These are phyloP conservation scores for Schizophyllum amplum DNA, from an alignment of 1,284 basidiomycete genomes.

Conservation along the genomic window DNA sequence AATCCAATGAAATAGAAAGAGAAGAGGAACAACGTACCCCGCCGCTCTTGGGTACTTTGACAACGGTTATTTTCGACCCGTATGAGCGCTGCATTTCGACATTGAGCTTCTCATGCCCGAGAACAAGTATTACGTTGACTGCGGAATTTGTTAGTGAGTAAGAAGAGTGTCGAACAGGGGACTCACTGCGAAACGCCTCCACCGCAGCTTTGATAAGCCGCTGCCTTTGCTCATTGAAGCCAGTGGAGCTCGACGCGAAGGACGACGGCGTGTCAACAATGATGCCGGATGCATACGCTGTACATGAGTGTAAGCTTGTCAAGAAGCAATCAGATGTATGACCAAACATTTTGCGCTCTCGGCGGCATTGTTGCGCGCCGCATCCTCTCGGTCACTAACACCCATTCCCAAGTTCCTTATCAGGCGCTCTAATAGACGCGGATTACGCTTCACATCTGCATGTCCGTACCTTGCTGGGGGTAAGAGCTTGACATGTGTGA, in stretches of 20 bases:
- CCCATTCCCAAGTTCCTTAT: slow-evolving; percentile 62
- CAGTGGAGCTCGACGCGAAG: slow-evolving; percentile 61
- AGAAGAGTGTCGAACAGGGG: not conserved
- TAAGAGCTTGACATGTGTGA: not conserved
- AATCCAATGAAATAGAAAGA: not conserved
- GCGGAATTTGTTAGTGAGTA: slow-evolving; percentile 3
- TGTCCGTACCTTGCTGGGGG: slow-evolving; percentile 41
- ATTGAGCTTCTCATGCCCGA: slow-evolving; percentile 96
- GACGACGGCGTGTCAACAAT: slow-evolving; percentile 90
- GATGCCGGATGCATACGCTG: slow-evolving; percentile 57
- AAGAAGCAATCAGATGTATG: not conserved
- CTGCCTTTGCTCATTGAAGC: slow-evolving; percentile 59
- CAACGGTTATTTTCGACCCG: slow-evolving; percentile 58
- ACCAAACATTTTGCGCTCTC: not conserved
- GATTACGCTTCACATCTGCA: slow-evolving; percentile 63
- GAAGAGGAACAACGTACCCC: slow-evolving; percentile 49
- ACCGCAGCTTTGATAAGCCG: slow-evolving; percentile 84
- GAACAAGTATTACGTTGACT: slow-evolving; percentile 93
- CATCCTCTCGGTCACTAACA: not conserved
- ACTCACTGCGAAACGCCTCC: slow-evolving; percentile 79
- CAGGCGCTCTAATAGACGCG: slow-evolving; percentile 68
- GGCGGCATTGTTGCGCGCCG: not conserved
- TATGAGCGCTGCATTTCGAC: slow-evolving; percentile 89
- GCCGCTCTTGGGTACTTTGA: slow-evolving; percentile 93
- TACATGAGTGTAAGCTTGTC: not conserved